Conservation (phyloP, 2,329 filamentous ascomycete genomes). For the Didymella glomerata region DNA sequence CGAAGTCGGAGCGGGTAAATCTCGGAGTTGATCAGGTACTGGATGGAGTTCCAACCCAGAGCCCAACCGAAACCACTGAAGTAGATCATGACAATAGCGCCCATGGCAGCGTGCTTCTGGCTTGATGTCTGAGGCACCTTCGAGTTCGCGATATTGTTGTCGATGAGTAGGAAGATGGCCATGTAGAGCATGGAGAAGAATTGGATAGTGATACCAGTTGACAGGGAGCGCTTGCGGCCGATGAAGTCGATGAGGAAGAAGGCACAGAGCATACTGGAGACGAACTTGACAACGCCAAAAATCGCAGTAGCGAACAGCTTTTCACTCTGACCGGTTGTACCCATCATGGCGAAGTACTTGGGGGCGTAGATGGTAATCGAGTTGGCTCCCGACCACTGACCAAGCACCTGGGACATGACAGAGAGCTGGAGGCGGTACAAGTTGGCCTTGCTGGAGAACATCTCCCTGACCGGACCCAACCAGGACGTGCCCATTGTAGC, state of each 20-base stretch:
- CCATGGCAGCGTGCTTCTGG: conserved; percentile 67
- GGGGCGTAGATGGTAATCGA: conserved; percentile 80
- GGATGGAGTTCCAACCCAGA: conserved; percentile 73
- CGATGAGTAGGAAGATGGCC: conserved; percentile 66
- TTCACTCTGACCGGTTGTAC: conserved; percentile 72
- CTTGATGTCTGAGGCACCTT: conserved; percentile 57
- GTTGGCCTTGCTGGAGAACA: conserved; percentile 73
- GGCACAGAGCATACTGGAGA: conserved; percentile 72
- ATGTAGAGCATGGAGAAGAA: conserved; percentile 64
- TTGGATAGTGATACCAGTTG: conserved; percentile 59
- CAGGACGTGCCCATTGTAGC: conserved; percentile 72
- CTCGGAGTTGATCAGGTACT: conserved; percentile 80
- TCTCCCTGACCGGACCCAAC: conserved; percentile 72
- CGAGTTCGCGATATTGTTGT: conserved; percentile 62
- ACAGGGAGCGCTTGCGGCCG: conserved; percentile 70
- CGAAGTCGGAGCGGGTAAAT: conserved; percentile 79
- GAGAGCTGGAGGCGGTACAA: conserved; percentile 76
- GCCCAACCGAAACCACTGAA: conserved; percentile 53
- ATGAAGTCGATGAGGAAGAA: conserved; percentile 82
- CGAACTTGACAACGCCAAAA: conserved; percentile 73
- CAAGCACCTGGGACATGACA: conserved; percentile 73
- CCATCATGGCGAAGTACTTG: conserved; percentile 76
- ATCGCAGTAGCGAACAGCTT: conserved; percentile 77
- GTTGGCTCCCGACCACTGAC: conserved; percentile 77
- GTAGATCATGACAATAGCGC: conserved; percentile 74